These are phyloP conservation scores for Kodamaea leandrae DNA, from an alignment of 805 yeast species.

Conservation along the genomic window DNA sequence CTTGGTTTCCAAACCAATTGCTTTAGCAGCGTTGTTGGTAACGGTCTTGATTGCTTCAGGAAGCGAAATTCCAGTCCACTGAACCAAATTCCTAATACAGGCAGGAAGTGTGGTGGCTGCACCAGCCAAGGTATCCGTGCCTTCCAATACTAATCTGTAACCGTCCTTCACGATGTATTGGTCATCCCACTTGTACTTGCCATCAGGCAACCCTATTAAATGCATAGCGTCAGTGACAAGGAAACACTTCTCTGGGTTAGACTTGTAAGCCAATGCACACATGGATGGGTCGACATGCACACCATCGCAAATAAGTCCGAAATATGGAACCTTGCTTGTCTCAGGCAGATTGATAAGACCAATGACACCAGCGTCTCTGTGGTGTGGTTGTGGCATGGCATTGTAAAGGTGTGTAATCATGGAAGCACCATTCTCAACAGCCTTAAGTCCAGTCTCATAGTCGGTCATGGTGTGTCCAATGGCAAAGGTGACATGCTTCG, in stretches of 20 bases:
- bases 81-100: conserved; percentile 48
- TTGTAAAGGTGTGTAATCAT: conserved; percentile 62
- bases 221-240: conserved; percentile 61
- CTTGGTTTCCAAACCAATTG: conserved; percentile 44
- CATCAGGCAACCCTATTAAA: conserved; percentile 55
- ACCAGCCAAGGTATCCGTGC: conserved; percentile 59
- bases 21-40: conserved; percentile 53
- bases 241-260: conserved; percentile 52
- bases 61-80: conserved; percentile 48
- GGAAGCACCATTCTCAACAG: conserved; percentile 51
- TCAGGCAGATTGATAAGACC: conserved; percentile 43
- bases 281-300: conserved; percentile 58
- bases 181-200: conserved; percentile 52
- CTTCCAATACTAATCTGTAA: conserved; percentile 45
- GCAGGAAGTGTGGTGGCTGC: conserved; percentile 55
- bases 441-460: conserved; percentile 38
- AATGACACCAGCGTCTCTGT: conserved; percentile 55
- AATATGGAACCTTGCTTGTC: conserved; percentile 38
- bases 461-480: conserved; percentile 49
- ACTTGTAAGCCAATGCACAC: conserved; percentile 47
- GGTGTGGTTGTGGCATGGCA: conserved; percentile 63
- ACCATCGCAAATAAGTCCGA: conserved; percentile 57
- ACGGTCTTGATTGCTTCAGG: conserved; percentile 55
- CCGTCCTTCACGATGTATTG: conserved; percentile 49
- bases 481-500: conserved; percentile 38